Base-by-base conservation (phyloP, 1,284 basidiomycete genomes). In the Peniophora sp. region DNA sequence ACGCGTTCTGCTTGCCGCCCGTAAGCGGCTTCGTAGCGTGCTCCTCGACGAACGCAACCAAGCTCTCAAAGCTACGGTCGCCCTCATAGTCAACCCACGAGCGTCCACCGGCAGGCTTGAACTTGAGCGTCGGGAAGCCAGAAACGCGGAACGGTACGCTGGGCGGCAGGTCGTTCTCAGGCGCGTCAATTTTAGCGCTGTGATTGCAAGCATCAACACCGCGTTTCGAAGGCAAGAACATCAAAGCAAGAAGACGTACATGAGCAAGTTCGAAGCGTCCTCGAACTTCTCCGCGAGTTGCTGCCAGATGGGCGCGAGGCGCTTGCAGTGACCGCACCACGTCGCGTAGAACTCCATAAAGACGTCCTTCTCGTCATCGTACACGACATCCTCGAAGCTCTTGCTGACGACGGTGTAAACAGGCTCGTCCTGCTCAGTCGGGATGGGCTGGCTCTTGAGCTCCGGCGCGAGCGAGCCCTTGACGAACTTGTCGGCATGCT, bases 321-420 rank as follows among this genome's bases (percentile, higher is more conserved):
- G 89, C 74, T 97, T 97, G 86, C 93, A 96, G 77, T 92, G 89
- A 47, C 89, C 89, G 59, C 92, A 96, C 96, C 97, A 99, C 50
- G 92, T 85, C 50, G 96, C 97, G 65, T 93, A 98, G 71, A 97
- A 95, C 72, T 99, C 97, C 61, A 97, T 77, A 60, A 99, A 94
- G 61, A 97, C 86, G 68, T 99, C 96, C 75, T 97, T 97, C 52
- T 76, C 72, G 56, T 94, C 87, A 65, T 97, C 89, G 56, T 82
- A 84, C 41, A 92, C 84, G 50, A 96, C 74, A 52, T 89, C 72
- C 5, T 98, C 91, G 61, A 97, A 99, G 61, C 89, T 83, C 68
- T 92, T 89, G 58, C 92, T 84, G 51, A 98, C 96, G 39, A 99
- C 75, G 46, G 77, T 81, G 70, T 82, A 89, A 49, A 97, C 94